Evolutionary conservation across 768 basidiomycete species (phyloP), one percentile per base, ranked within the genome.

Genomic region (Tulasnella sp.): DNA sequence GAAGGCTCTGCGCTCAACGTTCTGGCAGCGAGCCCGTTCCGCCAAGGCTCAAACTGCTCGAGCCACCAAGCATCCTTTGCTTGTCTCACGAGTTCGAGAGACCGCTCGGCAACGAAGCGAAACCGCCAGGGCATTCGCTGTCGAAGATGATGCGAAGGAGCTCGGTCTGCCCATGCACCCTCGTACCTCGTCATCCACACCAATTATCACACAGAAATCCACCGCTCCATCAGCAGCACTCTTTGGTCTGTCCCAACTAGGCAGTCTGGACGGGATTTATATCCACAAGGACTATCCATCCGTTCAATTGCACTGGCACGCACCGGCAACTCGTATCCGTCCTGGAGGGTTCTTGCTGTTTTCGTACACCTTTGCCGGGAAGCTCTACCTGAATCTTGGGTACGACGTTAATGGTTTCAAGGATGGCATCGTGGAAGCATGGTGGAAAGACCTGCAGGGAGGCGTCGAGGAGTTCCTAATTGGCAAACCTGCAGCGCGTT

Each of bases 261-360:
- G 93, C 1, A 94, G 93, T 81, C 84, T 94, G 72, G 93, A 94
- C 81, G 90, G 88, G 2, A 91, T 90, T 38, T 94, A 94, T 84
- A 88, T 90, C 78, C 92, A 93, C 80, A 83, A 85, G 9, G 79
- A 82, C 1, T 93, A 87, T 83, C 86, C 87, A 22, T 79, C 82
- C 3, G 83, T 93, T 77, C 82, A 86, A 81, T 84, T 94, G 25
- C 89, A 92, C 78, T 90, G 90, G 5, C 84, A 94, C 39, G 94
- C 91, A 31, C 94, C 93, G 1, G 93, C 92, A 1, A 92, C 91
- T 8, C 86, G 93, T 22, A 93, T 94, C 80, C 88, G 93, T 2
- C 81, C 87, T 0, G 89, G 92, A 12, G 92, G 89, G 2, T 90
- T 94, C 89, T 85, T 96, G 49, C 82, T 96, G n/a, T 93, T 95